Conservation (phyloP, 176 grass and related monocot species). For the Stipa capillata region DNA sequence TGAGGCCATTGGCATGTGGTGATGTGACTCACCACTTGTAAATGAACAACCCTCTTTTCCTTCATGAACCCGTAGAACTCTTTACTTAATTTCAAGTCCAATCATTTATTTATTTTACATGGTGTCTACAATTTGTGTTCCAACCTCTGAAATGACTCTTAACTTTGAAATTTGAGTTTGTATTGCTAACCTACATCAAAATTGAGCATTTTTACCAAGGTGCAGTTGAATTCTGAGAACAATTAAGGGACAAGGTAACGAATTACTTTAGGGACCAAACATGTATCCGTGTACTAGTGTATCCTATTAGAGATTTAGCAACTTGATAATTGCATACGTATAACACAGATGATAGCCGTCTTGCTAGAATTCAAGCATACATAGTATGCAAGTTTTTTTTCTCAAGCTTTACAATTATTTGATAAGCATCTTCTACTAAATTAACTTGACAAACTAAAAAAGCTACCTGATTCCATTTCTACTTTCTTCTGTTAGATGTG, state of each 20-base stretch:
- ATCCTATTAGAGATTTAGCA: not conserved
- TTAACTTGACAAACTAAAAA: not conserved
- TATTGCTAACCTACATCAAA: not conserved
- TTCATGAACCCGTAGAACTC: not conserved
- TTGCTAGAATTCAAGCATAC: not conserved
- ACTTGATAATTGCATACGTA: not conserved
- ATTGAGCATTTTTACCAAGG: not conserved
- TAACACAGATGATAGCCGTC: not conserved
- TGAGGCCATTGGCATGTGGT: not conserved
- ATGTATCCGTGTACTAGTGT: not conserved
- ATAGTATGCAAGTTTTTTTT: not conserved
- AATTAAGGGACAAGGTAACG: not conserved
- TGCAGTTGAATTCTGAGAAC: not conserved
- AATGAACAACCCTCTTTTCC: not conserved
- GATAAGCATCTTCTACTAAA: not conserved
- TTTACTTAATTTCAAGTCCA: not conserved
- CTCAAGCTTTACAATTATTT: not conserved
- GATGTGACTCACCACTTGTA: too few relatives aligned
- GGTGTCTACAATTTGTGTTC: too few relatives aligned
- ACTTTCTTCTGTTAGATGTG: slow-evolving; percentile 62
- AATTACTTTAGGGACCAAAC: not conserved
- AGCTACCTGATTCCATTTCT: not conserved
- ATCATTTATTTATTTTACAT: not conserved
- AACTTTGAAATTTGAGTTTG: not conserved
- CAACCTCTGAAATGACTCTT: too few relatives aligned